These are phyloP conservation scores for Ceratopteris richardii DNA, from an alignment of 75 land plant genomes.

Conservation along the genomic window DNA sequence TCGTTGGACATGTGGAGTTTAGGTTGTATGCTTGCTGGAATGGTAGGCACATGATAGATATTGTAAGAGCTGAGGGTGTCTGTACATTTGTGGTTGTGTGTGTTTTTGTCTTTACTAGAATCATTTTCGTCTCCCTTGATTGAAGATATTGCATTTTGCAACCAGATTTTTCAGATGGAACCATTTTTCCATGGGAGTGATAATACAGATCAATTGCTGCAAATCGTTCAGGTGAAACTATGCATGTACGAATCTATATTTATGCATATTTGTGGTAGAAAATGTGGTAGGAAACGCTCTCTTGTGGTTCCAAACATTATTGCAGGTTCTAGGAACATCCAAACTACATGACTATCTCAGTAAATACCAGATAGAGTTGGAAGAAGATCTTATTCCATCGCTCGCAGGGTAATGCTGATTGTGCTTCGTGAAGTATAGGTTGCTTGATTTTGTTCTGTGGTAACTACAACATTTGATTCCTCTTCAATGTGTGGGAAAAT, in stretches of 20 bases:
- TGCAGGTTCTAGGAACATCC: slow-evolving; percentile 18
- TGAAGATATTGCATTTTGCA: no score
- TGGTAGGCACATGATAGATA: slow-evolving; percentile 5
- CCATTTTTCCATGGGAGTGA: slow-evolving; percentile 18
- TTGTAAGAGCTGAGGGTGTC: background rate
- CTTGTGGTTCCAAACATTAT: no score
- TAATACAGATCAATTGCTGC: slow-evolving; percentile 13
- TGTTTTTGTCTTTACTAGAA: no score
- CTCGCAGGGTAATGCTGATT: slow-evolving; percentile 2
- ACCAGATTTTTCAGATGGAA: slow-evolving; percentile 13
- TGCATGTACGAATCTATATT: no score
- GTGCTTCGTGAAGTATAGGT: no score
- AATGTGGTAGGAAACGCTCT: no score
- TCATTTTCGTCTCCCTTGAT: no score
- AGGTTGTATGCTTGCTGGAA: slow-evolving; percentile 35
- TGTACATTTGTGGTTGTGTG: no score
- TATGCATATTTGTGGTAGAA: no score
- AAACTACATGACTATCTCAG: slow-evolving; percentile 11
- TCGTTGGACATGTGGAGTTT: slow-evolving; percentile 39
- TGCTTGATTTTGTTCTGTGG: no score
- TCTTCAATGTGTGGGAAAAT: no score
- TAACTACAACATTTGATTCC: no score
- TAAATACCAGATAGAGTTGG: slow-evolving; percentile 15
- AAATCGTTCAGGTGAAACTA: slow-evolving; percentile 8
- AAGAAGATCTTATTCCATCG: background rate